phyloP scores from a whole-genome alignment of 257 asterid species.

The Rubia yunnanensis region DNA sequence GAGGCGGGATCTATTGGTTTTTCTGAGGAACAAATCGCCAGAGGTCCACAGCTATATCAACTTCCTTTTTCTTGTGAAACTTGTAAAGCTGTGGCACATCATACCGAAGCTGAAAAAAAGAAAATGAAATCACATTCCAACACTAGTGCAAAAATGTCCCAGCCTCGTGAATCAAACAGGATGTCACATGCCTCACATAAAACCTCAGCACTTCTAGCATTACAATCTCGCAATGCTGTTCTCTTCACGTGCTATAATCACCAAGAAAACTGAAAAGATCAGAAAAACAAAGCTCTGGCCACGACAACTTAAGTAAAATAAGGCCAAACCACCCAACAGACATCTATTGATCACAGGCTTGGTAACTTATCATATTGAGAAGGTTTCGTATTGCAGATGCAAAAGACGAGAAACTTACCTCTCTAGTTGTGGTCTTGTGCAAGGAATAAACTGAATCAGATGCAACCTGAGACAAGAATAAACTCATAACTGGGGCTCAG shows the following conservation, averaged over 20 bases:
- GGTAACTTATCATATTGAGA: neutral
- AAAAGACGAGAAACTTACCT: conserved; percentile 36
- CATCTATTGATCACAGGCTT: neutral
- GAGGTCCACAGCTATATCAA: conserved; percentile 87
- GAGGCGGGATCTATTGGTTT: neutral
- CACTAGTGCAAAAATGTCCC: neutral
- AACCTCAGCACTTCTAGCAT: conserved; percentile 80
- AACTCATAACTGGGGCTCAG: conserved; percentile 6
- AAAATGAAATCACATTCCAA: neutral
- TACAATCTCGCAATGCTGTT: conserved; percentile 67
- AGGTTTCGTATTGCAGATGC: neutral
- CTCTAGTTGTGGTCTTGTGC: conserved; percentile 96
- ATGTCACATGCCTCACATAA: conserved; percentile 63
- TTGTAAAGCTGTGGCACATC: conserved; percentile 89
- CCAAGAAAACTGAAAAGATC: conserved; percentile 8
- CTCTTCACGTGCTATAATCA: conserved; percentile 67
- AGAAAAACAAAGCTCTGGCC: neutral
- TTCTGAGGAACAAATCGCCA: conserved; percentile 87
- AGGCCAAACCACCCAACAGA: too few relatives aligned
- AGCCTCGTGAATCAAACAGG: neutral
- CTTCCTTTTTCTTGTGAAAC: conserved; percentile 95
- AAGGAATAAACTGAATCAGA: conserved; percentile 87
- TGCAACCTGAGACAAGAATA: conserved; percentile 57
- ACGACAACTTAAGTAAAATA: neutral
- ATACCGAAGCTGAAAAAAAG: conserved; percentile 57